Evolutionary conservation across 257 asterid species (phyloP).

Genomic region (Solanum sparsipilum): DNA sequence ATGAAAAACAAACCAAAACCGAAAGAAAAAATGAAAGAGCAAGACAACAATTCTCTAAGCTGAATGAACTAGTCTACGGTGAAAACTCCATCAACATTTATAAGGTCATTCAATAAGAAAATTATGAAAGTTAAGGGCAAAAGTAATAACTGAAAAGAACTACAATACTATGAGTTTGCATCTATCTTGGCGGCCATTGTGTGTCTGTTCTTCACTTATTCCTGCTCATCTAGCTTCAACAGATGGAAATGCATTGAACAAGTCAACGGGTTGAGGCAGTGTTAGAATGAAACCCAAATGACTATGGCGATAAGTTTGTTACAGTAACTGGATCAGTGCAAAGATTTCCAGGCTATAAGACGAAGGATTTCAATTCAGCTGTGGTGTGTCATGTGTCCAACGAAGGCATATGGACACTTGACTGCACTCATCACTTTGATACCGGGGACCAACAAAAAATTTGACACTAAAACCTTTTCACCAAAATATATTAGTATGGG

Average conservation of each 20-base stretch:
- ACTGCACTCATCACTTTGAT: background rate
- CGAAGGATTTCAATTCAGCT: background rate
- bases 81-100: background rate
- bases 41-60: background rate
- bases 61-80: background rate
- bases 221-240: background rate
- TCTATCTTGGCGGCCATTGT: background rate
- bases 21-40: background rate
- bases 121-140: background rate
- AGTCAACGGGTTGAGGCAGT: background rate
- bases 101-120: background rate
- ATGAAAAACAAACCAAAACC: background rate
- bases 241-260: background rate
- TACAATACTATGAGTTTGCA: background rate
- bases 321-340: background rate
- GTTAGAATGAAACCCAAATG: background rate
- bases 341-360: background rate
- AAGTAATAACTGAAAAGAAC: background rate
- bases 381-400: background rate
- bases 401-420: background rate
- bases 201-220: background rate
- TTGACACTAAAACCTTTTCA: background rate
- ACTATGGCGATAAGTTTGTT: background rate
- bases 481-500: background rate
- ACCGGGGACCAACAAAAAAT: background rate